Evolutionary conservation across 2,329 filamentous ascomycete genomes (phyloP).

Genomic region (Arthrobotrys conoides): DNA sequence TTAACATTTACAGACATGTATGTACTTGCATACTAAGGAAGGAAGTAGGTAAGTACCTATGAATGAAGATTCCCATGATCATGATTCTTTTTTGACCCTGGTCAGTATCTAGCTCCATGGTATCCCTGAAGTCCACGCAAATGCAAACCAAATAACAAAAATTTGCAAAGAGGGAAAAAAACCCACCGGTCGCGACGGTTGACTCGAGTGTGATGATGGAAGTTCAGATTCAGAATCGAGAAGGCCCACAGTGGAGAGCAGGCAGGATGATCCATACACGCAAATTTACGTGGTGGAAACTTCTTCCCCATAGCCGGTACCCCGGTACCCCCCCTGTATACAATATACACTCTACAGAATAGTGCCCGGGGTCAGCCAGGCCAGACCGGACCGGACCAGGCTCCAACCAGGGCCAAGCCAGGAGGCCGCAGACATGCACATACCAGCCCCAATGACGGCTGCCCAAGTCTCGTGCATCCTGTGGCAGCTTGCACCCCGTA

Average conservation of each 20-base stretch:
- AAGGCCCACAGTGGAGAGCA: slow-evolving; percentile 38
- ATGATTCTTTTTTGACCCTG: slow-evolving; percentile 45
- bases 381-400: not conserved
- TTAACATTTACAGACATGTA: not conserved
- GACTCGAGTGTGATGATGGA: slow-evolving; percentile 28
- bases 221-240: not conserved
- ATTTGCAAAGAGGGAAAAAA: not conserved
- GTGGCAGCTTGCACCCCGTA: slow-evolving; percentile 60
- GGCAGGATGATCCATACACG: slow-evolving; percentile 56
- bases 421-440: slow-evolving; percentile 48
- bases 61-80: no score
- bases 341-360: no score
- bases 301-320: no score
- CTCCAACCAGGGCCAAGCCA: slow-evolving; percentile 45
- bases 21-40: no score
- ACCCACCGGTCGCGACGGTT: slow-evolving; percentile 9
- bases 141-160: slow-evolving; percentile 1
- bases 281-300: slow-evolving; percentile 57
- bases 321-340: no score
- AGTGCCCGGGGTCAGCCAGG: no score
- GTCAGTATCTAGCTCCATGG: not conserved
- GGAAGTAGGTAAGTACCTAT: no score
- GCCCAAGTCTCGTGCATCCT: slow-evolving; percentile 60
- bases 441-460: slow-evolving; percentile 58
- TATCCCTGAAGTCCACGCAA: slow-evolving; percentile 58